phyloP scores from a whole-genome alignment of 345 rosid species.

The Eucalyptus dawsonii region DNA sequence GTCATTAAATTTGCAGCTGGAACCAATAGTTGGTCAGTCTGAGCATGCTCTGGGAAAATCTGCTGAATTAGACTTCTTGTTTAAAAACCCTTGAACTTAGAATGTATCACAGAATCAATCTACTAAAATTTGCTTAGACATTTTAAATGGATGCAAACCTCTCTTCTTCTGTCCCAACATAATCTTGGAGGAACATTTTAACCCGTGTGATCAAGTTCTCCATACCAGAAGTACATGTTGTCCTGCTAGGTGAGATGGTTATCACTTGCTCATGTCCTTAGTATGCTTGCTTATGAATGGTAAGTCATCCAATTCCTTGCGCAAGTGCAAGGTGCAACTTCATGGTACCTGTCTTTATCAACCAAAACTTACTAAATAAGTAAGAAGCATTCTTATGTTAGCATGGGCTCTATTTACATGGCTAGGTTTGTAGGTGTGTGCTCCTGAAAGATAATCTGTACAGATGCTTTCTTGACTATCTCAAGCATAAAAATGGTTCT shows the following conservation, averaged over 20 bases:
- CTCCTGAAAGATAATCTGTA: neutral
- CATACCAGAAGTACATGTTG: neutral
- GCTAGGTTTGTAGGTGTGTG: neutral
- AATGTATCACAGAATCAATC: neutral
- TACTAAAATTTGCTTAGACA: neutral
- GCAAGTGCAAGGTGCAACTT: neutral
- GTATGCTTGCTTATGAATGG: neutral
- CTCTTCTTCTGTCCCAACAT: neutral
- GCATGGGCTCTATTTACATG: neutral
- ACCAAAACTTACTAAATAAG: neutral
- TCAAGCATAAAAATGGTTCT: neutral
- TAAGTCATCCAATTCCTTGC: neutral
- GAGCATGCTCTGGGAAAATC: neutral
- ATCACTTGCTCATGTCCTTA: neutral
- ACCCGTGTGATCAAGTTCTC: neutral
- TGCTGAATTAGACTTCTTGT: neutral
- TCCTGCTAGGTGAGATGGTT: neutral
- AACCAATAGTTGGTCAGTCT: neutral
- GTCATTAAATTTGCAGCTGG: neutral
- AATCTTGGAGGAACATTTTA: neutral
- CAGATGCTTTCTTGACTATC: neutral
- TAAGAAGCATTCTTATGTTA: neutral
- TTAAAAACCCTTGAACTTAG: neutral
- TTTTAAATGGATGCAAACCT: neutral
- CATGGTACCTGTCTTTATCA: neutral